Percentiles rank a stretch among this genome's conserved stretches.
Evolutionary conservation across 1,139 yeast species (phyloP).

Genomic region (Blastobotrys illinoisensis): DNA sequence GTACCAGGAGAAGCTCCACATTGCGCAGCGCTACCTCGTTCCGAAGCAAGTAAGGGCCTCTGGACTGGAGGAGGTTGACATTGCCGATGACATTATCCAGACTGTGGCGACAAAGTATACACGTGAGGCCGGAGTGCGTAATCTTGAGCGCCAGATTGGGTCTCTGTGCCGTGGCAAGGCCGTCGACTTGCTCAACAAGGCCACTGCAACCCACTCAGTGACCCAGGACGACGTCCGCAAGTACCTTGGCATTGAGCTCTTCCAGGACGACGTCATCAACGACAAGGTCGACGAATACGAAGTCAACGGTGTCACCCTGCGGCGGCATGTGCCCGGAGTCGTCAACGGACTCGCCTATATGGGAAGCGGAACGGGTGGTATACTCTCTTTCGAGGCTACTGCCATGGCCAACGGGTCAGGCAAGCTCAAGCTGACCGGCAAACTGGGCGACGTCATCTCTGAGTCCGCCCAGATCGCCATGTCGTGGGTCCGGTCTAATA

Average conservation of each 20-base stretch:
- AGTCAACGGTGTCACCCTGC: slow-evolving; percentile 25
- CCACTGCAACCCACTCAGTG: slow-evolving; percentile 29
- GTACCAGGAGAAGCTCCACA: slow-evolving; percentile 68
- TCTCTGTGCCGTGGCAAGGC: slow-evolving; percentile 77
- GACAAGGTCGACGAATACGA: slow-evolving; percentile 32
- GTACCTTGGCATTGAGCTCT: slow-evolving; percentile 43
- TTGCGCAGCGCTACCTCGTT: slow-evolving; percentile 63
- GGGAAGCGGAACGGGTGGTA: slow-evolving; percentile 84
- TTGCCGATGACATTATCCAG: slow-evolving; percentile 50
- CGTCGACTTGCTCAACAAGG: slow-evolving; percentile 56
- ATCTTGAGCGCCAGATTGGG: slow-evolving; percentile 66
- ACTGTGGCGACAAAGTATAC: slow-evolving; percentile 67
- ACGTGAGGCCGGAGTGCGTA: slow-evolving; percentile 84
- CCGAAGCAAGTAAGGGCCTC: slow-evolving; percentile 76
- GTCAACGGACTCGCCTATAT: slow-evolving; percentile 91
- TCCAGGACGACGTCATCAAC: slow-evolving; percentile 33
- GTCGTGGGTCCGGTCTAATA: slow-evolving; percentile 63
- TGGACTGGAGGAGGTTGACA: slow-evolving; percentile 49
- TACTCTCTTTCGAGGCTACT: slow-evolving; percentile 73
- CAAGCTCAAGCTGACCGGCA: slow-evolving; percentile 68
- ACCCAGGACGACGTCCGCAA: slow-evolving; percentile 35
- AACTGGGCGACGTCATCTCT: slow-evolving; percentile 74
- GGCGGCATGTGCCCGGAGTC: slow-evolving; percentile 53
- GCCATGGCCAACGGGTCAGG: slow-evolving; percentile 50
- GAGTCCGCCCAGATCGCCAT: slow-evolving; percentile 81